Evolutionary conservation across 106 monocot genomes (phyloP).

Genomic region (Dioscorea dumetorum): DNA sequence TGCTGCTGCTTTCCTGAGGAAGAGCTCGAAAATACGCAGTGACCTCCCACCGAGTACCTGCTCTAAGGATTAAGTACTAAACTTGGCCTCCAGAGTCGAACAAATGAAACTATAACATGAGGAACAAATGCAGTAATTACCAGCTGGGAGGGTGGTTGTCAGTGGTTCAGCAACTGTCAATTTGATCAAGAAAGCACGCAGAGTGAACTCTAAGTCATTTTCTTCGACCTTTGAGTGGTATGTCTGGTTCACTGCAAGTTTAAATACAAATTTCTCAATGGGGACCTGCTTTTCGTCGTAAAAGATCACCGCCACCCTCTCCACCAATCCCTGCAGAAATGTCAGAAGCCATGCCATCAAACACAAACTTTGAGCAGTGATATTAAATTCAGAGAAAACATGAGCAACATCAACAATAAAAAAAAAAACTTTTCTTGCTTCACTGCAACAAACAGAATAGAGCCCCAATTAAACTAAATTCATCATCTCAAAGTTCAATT

Average conservation of each 20-base stretch:
- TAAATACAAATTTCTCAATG: conserved; percentile 88
- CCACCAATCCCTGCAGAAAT: conserved; percentile 55
- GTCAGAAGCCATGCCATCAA: too few relatives aligned
- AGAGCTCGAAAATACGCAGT: conserved; percentile 67
- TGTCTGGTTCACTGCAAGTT: conserved; percentile 58
- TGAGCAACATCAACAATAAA: too few relatives aligned
- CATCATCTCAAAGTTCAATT: too few relatives aligned
- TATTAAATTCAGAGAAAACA: too few relatives aligned
- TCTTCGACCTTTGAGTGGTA: conserved; percentile 47
- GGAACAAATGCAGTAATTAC: conserved; percentile 14
- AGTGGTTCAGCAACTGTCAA: conserved; percentile 54
- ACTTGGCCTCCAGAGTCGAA: neutral
- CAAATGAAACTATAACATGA: neutral
- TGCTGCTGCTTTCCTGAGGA: conserved; percentile 39
- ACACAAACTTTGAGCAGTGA: neutral
- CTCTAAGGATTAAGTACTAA: neutral
- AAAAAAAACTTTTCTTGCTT: too few relatives aligned
- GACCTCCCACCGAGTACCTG: conserved; percentile 84
- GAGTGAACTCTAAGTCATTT: conserved; percentile 60
- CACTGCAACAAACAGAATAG: too few relatives aligned
- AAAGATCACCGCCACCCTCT: conserved; percentile 86
- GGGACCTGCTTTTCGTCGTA: conserved; percentile 60
- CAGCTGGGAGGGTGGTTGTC: conserved; percentile 65
- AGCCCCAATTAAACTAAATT: too few relatives aligned
- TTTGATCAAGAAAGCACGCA: conserved; percentile 85